phyloP scores from a whole-genome alignment of 2,329 filamentous ascomycete species.

The Botryotinia calthae region DNA sequence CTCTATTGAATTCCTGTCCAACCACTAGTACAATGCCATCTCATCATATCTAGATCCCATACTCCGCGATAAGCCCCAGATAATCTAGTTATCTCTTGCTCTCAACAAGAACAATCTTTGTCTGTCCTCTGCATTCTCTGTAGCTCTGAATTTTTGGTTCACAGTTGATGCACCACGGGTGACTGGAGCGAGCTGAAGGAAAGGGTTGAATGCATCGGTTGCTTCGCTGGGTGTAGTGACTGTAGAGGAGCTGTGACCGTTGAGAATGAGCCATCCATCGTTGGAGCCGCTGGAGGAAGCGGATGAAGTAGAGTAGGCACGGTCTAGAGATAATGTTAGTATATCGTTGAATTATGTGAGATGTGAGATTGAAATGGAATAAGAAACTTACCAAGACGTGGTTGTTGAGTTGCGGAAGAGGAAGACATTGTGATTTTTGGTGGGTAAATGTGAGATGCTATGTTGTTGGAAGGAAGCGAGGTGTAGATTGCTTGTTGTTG shows the following conservation, averaged over 20 bases:
- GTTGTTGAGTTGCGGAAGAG: neutral
- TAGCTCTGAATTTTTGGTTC: slow-evolving; percentile 5
- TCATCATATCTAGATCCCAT: neutral
- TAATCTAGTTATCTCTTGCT: slow-evolving; percentile 17
- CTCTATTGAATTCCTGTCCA: neutral
- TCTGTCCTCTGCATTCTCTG: slow-evolving; percentile 15
- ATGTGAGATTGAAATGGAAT: neutral
- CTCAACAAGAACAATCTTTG: slow-evolving; percentile 18
- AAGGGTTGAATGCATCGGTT: slow-evolving; percentile 1
- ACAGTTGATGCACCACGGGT: neutral
- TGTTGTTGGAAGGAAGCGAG: neutral
- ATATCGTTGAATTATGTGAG: neutral
- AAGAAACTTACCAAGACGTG: slow-evolving; percentile 16
- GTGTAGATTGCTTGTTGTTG: neutral
- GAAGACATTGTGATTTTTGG: slow-evolving; percentile 19
- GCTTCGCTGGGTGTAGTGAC: slow-evolving; percentile 5
- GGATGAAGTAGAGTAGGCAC: slow-evolving; percentile 15
- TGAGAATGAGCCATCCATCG: slow-evolving; percentile 17
- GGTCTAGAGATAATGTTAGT: slow-evolving; percentile 11
- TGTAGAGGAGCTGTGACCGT: neutral
- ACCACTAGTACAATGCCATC: neutral
- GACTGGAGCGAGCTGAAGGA: slow-evolving; percentile 17
- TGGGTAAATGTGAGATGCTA: neutral
- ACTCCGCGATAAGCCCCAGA: neutral
- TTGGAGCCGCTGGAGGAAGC: slow-evolving; percentile 2